Percentiles rank a stretch among this genome's conserved stretches.
These are phyloP conservation scores for Ballota nigra DNA, from an alignment of 257 asterid genomes.

Conservation along the genomic window DNA sequence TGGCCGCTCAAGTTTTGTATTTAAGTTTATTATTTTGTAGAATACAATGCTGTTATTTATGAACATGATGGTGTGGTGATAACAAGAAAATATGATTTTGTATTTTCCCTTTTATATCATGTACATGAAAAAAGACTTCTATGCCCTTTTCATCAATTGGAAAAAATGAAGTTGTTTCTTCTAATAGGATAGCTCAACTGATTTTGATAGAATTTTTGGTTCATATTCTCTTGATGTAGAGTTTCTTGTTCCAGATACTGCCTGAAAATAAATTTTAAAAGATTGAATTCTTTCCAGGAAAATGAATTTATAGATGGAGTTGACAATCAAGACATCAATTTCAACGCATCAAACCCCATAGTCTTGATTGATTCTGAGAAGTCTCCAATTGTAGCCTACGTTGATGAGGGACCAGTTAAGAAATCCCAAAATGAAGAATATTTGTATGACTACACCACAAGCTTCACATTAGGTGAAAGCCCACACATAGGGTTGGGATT, in stretches of 20 bases:
- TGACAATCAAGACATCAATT: constrained; percentile 30
- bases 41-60: not conserved
- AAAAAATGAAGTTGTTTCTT: not conserved
- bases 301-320: constrained; percentile 16
- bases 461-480: constrained; percentile 59
- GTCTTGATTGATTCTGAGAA: constrained; percentile 52
- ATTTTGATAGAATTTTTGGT: not conserved
- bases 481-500: constrained; percentile 79
- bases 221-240: constrained; percentile 1
- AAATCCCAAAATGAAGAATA: constrained; percentile 41
- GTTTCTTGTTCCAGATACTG: not conserved
- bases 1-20: not conserved
- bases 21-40: not conserved
- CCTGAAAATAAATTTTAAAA: constrained; percentile 2
- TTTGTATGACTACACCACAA: constrained; percentile 54
- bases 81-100: not conserved
- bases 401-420: constrained; percentile 51
- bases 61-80: not conserved
- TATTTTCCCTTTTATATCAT: too few species aligned
- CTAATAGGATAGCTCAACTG: not conserved
- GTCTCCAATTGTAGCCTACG: constrained; percentile 50
- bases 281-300: constrained; percentile 44
- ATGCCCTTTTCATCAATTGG: too few species aligned
- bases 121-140: too few species aligned
- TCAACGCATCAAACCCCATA: constrained; percentile 39